Conservation (phyloP, 148 eudicot genomes). For the Chenopodium album region DNA sequence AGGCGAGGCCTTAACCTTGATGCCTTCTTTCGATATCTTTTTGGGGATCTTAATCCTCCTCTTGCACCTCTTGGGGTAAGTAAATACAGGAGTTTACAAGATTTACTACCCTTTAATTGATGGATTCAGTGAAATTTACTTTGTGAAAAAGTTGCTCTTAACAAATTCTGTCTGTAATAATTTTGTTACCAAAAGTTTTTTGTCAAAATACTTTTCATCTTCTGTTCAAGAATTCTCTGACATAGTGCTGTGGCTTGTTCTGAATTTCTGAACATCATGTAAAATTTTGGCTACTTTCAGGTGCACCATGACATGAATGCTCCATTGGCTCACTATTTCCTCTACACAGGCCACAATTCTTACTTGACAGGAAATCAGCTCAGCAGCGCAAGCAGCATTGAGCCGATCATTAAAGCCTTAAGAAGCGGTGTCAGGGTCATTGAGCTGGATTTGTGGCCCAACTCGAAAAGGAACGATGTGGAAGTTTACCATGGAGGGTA, state of each 20-base stretch:
- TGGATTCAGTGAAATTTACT: not conserved
- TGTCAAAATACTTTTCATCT: not conserved
- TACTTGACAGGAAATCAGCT: conserved; percentile 77
- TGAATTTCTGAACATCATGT: conserved; percentile 3
- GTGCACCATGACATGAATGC: conserved; percentile 65
- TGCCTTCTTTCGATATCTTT: conserved; percentile 51
- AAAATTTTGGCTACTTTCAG: conserved; percentile 22
- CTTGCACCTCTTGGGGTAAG: conserved; percentile 44
- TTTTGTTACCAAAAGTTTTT: not conserved
- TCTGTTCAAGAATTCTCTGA: not conserved
- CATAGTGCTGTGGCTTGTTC: not conserved
- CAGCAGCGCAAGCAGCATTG: conserved; percentile 54
- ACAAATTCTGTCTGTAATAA: not conserved
- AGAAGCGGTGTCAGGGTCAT: conserved; percentile 59
- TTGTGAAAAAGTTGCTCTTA: not conserved
- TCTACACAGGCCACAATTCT: conserved; percentile 75
- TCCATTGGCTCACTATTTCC: conserved; percentile 64
- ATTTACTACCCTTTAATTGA: not conserved
- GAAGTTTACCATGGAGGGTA: conserved; percentile 76
- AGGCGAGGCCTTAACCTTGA: conserved; percentile 51
- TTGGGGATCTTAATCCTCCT: conserved; percentile 56
- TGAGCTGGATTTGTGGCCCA: conserved; percentile 75
- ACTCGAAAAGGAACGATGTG: conserved; percentile 35
- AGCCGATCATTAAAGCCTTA: conserved; percentile 53
- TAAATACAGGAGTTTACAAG: conserved; percentile 3